A percentile compares a stretch with the other conserved stretches of the same genome.
These are phyloP conservation scores for Mycena crocata DNA, from an alignment of 768 basidiomycete species.

Conservation along the genomic window DNA sequence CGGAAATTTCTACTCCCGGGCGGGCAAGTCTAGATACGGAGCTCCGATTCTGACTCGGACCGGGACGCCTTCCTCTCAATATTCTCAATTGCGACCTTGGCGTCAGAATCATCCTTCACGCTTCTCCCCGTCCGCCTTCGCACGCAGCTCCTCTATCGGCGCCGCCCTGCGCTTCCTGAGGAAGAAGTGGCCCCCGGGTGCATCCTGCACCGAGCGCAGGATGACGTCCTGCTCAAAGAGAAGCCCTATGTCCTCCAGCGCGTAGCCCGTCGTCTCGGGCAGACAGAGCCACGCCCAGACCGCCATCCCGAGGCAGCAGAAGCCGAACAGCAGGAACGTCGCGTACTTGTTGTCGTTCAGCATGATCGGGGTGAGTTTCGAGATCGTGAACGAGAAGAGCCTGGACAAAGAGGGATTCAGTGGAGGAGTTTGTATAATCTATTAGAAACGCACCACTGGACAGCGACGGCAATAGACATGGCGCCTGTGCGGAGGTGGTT, in stretches of 20 bases:
- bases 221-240: constrained; percentile 55
- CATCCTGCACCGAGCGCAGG: constrained; percentile 51
- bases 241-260: constrained; percentile 59
- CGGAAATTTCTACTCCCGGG: too few relatives aligned
- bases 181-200: constrained; percentile 53
- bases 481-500: constrained; percentile 55
- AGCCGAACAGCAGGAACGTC: constrained; percentile 56
- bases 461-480: constrained; percentile 50
- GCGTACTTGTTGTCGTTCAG: constrained; percentile 48
- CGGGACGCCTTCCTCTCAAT: too few relatives aligned
- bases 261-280: constrained; percentile 60
- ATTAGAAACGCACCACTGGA: constrained; percentile 51
- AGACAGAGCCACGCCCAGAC: constrained; percentile 57
- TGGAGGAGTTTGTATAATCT: background rate
- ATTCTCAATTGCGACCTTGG: too few relatives aligned
- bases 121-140: too few relatives aligned
- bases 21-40: too few relatives aligned
- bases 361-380: constrained; percentile 55
- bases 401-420: background rate
- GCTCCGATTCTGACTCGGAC: too few relatives aligned
- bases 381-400: constrained; percentile 60
- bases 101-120: too few relatives aligned
- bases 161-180: constrained; percentile 41
- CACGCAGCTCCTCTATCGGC: constrained; percentile 39
- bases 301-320: constrained; percentile 55